A percentile compares a stretch with the other conserved stretches of the same genome.
phyloP scores from a whole-genome alignment of 192 early-diverging fungal genomes.

The Powellomyces hirtus region DNA sequence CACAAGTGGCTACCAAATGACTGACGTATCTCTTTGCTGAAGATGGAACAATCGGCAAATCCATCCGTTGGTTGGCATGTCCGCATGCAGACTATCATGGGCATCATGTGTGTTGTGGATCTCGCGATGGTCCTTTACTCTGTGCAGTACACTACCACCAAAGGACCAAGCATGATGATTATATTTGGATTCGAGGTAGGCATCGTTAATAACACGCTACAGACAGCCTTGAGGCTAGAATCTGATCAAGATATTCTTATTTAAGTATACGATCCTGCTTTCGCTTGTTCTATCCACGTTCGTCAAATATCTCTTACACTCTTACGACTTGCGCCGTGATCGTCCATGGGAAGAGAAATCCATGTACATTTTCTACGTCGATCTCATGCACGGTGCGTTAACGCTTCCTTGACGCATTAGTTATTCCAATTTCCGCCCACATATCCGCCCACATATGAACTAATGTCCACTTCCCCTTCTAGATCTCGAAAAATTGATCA shows the following conservation, averaged over 20 bases:
- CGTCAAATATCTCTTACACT: conserved; percentile 85
- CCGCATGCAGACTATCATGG: conserved; percentile 66
- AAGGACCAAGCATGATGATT: conserved; percentile 89
- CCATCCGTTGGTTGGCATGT: conserved; percentile 67
- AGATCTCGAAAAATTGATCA: conserved; percentile 89
- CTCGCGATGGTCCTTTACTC: conserved; percentile 72
- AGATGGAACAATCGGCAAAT: conserved; percentile 82
- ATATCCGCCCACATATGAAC: neutral
- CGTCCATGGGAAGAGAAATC: conserved; percentile 92
- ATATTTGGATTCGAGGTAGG: conserved; percentile 96
- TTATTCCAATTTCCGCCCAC: neutral
- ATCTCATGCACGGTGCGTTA: conserved; percentile 70
- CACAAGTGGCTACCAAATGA: neutral
- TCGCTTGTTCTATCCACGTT: conserved; percentile 71
- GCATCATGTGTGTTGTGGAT: conserved; percentile 69
- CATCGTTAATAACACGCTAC: no score
- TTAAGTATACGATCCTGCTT: conserved; percentile 81
- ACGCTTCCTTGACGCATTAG: neutral
- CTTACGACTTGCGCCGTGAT: conserved; percentile 75
- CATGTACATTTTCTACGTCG: conserved; percentile 88
- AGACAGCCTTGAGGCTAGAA: no score
- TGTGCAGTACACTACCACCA: conserved; percentile 55
- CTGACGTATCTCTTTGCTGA: neutral
- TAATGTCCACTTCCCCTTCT: neutral
- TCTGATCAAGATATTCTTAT: neutral